These are phyloP conservation scores for Psilocybe tampanensis DNA, from an alignment of 768 basidiomycete species.

Conservation along the genomic window DNA sequence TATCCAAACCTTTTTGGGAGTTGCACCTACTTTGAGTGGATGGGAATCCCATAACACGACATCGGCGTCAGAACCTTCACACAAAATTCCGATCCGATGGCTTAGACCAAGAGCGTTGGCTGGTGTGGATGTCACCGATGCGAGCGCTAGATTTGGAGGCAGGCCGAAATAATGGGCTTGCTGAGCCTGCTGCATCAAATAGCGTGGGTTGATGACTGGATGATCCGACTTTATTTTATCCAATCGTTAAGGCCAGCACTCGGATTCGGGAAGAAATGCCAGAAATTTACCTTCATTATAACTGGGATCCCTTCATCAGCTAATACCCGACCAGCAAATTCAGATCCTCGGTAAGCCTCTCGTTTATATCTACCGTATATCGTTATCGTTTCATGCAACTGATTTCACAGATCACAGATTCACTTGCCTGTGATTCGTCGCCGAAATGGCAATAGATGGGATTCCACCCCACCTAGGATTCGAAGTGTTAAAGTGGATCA, in stretches of 20 bases:
- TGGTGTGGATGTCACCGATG: constrained; percentile 67
- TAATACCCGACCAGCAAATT: constrained; percentile 77
- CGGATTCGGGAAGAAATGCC: neutral
- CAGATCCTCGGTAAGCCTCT: constrained; percentile 70
- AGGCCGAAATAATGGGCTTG: constrained; percentile 73
- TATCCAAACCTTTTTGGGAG: constrained; percentile 77
- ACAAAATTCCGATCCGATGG: constrained; percentile 72
- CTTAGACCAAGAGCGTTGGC: constrained; percentile 68
- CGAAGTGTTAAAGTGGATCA: neutral
- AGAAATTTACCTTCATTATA: constrained; percentile 67
- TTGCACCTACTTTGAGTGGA: constrained; percentile 74
- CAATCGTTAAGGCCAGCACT: neutral
- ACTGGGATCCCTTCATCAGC: constrained; percentile 73
- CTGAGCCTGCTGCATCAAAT: constrained; percentile 72
- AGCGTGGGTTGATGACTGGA: constrained; percentile 62
- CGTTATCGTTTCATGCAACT: neutral
- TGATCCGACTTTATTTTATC: constrained; percentile 60
- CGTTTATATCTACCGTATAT: constrained; percentile 43
- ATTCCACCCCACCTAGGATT: constrained; percentile 45
- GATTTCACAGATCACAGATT: neutral
- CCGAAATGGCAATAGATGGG: constrained; percentile 80
- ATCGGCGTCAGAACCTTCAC: constrained; percentile 63
- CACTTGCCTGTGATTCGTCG: constrained; percentile 66
- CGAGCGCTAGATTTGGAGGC: constrained; percentile 55
- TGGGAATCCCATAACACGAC: constrained; percentile 80